A percentile compares a stretch with the other conserved stretches of the same genome.
phyloP scores from a whole-genome alignment of 169 alveolate genomes.

The Eimeria nieschulzi region DNA sequence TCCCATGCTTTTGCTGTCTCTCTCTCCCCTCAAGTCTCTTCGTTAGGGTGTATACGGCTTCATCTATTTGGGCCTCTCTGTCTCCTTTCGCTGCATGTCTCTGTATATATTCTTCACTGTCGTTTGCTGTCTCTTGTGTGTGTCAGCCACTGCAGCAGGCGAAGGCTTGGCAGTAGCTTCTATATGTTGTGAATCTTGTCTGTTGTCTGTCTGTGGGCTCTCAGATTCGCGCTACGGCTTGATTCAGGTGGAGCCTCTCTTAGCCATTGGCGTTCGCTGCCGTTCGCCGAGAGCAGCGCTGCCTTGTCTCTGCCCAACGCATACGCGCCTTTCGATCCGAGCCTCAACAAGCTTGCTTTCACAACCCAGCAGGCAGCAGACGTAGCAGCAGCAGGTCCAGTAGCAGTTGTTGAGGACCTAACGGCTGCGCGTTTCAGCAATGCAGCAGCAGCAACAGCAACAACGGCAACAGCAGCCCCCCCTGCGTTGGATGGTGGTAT shows the following conservation, averaged over 20 bases:
- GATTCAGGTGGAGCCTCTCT: conserved; percentile 2
- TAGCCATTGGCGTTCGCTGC: not conserved
- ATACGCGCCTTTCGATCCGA: not conserved
- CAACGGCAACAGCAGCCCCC: not conserved
- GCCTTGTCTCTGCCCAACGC: not conserved
- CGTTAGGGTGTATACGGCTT: not conserved
- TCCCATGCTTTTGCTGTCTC: too few species aligned
- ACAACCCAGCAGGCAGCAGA: not conserved
- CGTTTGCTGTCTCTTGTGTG: not conserved
- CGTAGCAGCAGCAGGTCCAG: not conserved
- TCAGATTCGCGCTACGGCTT: not conserved
- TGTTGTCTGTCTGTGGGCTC: not conserved
- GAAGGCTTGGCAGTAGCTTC: not conserved
- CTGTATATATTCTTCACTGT: too few species aligned
- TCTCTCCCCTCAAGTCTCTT: too few species aligned
- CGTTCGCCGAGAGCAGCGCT: not conserved
- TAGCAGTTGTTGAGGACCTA: not conserved
- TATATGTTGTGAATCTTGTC: not conserved
- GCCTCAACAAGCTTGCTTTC: not conserved
- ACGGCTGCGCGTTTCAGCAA: not conserved
- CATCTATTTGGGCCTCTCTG: not conserved
- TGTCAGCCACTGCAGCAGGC: not conserved
- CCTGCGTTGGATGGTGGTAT: not conserved
- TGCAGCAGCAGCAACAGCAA: conserved; percentile 4
- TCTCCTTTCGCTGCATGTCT: not conserved